These are phyloP conservation scores for Linanthus parryae DNA, from an alignment of 148 eudicot genomes.

Conservation along the genomic window DNA sequence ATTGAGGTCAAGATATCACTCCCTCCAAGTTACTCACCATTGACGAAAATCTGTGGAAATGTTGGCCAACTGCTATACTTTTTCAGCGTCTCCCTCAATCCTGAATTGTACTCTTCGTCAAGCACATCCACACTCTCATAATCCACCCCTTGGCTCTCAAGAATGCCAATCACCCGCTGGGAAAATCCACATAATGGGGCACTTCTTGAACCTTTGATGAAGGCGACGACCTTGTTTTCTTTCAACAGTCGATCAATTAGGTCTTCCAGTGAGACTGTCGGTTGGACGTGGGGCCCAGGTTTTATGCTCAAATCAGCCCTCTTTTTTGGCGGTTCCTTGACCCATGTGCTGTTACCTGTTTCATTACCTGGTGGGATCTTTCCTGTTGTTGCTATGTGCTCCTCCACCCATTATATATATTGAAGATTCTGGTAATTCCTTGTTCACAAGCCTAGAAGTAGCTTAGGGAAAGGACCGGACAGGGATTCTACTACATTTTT, in stretches of 20 bases:
- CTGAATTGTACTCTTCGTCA: slow-evolving; percentile 73
- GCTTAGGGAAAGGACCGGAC: too few relatives aligned
- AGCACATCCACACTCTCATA: slow-evolving; percentile 93
- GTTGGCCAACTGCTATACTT: slow-evolving; percentile 96
- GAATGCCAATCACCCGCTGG: slow-evolving; percentile 77
- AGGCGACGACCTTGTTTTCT: slow-evolving; percentile 94
- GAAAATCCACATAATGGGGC: slow-evolving; percentile 94
- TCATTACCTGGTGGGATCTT: slow-evolving; percentile 90
- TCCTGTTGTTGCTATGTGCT: slow-evolving; percentile 72
- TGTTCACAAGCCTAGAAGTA: too few relatives aligned
- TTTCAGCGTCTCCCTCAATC: slow-evolving; percentile 77
- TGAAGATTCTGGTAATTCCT: too few relatives aligned
- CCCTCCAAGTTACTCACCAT: slow-evolving; percentile 91
- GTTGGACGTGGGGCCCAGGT: slow-evolving; percentile 71
- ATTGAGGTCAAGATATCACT: slow-evolving; percentile 89
- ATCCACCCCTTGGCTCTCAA: slow-evolving; percentile 69
- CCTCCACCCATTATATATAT: slow-evolving; percentile 99
- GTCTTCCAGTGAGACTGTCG: slow-evolving; percentile 75
- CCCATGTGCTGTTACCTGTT: slow-evolving; percentile 82
- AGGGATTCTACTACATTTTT: too few relatives aligned
- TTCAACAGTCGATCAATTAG: slow-evolving; percentile 79
- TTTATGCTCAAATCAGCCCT: slow-evolving; percentile 77
- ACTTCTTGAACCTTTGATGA: slow-evolving; percentile 84
- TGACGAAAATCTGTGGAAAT: slow-evolving; percentile 83
- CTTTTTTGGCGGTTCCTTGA: slow-evolving; percentile 59